These are phyloP conservation scores for Rhizopogon parksii DNA, from an alignment of 1,284 basidiomycete genomes.

Conservation along the genomic window DNA sequence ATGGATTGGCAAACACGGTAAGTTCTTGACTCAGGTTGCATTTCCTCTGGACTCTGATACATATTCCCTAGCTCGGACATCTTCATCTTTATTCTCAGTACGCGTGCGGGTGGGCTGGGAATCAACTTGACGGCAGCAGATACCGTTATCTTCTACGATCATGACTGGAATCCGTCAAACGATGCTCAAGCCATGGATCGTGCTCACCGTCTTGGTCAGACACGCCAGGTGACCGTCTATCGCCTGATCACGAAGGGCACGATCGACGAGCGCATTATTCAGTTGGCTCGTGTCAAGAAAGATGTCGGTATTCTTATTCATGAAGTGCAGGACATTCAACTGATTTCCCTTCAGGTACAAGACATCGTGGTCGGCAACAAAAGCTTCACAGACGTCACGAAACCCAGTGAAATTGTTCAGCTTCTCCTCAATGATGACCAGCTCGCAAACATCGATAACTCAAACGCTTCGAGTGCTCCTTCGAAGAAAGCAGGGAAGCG, in stretches of 20 bases:
- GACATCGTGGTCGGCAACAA: slow-evolving; percentile 99
- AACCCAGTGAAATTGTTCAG: slow-evolving; percentile 96
- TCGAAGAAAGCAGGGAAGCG: slow-evolving; percentile 35
- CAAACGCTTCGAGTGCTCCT: slow-evolving; percentile 32
- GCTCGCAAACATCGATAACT: slow-evolving; percentile 53
- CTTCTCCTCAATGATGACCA: slow-evolving; percentile 94
- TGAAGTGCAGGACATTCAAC: slow-evolving; percentile 1
- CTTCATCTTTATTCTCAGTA: slow-evolving; percentile 94
- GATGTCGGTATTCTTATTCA: slow-evolving; percentile 51
- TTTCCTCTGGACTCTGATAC: slow-evolving; percentile 4
- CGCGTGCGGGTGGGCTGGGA: slow-evolving; percentile 93
- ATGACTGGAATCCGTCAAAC: slow-evolving; percentile 99
- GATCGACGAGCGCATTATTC: slow-evolving; percentile 97
- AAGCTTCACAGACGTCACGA: slow-evolving; percentile 85
- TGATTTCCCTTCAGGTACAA: slow-evolving; percentile 64
- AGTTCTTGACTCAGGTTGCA: slow-evolving; percentile 22
- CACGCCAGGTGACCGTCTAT: slow-evolving; percentile 98
- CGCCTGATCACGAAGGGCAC: slow-evolving; percentile 95
- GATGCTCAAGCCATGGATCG: slow-evolving; percentile 99
- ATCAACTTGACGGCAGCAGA: slow-evolving; percentile 98
- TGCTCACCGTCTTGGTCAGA: slow-evolving; percentile 97
- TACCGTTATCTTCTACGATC: slow-evolving; percentile 98
- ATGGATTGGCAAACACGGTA: slow-evolving; percentile 98
- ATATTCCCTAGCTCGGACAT: slow-evolving; percentile 70
- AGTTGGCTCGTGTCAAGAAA: slow-evolving; percentile 92